Percentiles rank a stretch among this genome's conserved stretches.
Conservation (phyloP, 2,329 filamentous ascomycete genomes). For the Verticillium longisporum region DNA sequence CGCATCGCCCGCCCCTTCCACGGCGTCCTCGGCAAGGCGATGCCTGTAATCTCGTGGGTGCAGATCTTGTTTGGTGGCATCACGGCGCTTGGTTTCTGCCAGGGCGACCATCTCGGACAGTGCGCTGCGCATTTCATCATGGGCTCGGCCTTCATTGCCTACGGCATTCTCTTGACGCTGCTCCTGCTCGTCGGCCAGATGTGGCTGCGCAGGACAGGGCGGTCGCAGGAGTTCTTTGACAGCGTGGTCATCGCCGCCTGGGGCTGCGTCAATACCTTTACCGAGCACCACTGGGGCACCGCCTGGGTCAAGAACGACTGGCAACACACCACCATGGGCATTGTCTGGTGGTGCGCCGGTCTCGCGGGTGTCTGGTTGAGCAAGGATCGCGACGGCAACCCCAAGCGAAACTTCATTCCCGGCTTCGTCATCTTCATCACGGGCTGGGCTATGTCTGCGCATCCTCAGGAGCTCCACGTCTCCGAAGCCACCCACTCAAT, state of each 20-base stretch:
- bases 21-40: constrained; percentile 74
- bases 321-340: constrained; percentile 99
- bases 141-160: constrained; percentile 93
- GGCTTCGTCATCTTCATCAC: constrained; percentile 87
- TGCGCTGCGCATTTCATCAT: constrained; percentile 98
- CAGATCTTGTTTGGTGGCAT: constrained; percentile 98
- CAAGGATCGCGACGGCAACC: constrained; percentile 71
- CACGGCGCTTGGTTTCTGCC: constrained; percentile 85
- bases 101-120: constrained; percentile 83
- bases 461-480: constrained; percentile 76
- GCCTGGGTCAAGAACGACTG: constrained; percentile 90
- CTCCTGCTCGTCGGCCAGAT: constrained; percentile 81
- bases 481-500: constrained; percentile 83
- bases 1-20: constrained; percentile 66
- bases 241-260: constrained; percentile 84
- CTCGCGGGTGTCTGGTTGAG: constrained; percentile 90
- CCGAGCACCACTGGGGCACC: constrained; percentile 88
- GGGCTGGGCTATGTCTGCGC: constrained; percentile 90
- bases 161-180: constrained; percentile 81
- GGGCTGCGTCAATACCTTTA: constrained; percentile 98
- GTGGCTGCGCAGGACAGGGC: constrained; percentile 75
- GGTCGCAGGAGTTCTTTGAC: constrained; percentile 96
- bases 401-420: constrained; percentile 89
- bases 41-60: constrained; percentile 81
- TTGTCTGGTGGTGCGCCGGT: constrained; percentile 96